These are phyloP conservation scores for Leptographium galeiforme DNA, from an alignment of 2,329 filamentous ascomycete genomes.

Conservation along the genomic window DNA sequence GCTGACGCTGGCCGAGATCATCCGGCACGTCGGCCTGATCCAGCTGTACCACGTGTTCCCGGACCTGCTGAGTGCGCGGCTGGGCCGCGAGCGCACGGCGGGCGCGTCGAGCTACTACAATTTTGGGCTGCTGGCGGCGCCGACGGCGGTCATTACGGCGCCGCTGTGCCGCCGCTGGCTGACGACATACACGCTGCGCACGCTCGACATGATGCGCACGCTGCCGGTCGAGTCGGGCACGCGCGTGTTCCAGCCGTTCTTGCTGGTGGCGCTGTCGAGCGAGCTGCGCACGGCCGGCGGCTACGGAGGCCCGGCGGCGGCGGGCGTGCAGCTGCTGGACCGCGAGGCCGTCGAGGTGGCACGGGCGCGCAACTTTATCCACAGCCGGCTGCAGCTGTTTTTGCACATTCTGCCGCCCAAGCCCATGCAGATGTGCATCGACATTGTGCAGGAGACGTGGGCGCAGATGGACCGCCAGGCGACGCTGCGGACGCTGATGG, in stretches of 20 bases:
- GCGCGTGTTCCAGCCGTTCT: slow-evolving; percentile 36
- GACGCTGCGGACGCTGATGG: neutral
- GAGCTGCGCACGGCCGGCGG: slow-evolving; percentile 27
- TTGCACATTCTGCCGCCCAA: slow-evolving; percentile 34
- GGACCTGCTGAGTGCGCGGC: slow-evolving; percentile 29
- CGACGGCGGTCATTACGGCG: neutral
- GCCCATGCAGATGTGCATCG: slow-evolving; percentile 33
- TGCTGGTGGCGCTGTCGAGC: slow-evolving; percentile 34
- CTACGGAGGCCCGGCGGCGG: neutral
- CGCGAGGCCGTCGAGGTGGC: slow-evolving; percentile 28
- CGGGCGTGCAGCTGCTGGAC: slow-evolving; percentile 15
- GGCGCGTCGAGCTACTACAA: slow-evolving; percentile 1
- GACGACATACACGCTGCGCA: slow-evolving; percentile 35
- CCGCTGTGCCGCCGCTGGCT: slow-evolving; percentile 26
- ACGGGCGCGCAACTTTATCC: slow-evolving; percentile 31
- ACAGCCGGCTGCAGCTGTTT: slow-evolving; percentile 30
- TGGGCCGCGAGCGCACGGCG: slow-evolving; percentile 18
- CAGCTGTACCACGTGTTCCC: slow-evolving; percentile 42
- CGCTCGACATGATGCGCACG: slow-evolving; percentile 31
- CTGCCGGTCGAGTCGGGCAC: slow-evolving; percentile 39
- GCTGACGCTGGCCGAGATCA: slow-evolving; percentile 36
- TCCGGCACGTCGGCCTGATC: slow-evolving; percentile 36
- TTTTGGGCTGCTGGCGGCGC: neutral
- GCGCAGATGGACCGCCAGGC: slow-evolving; percentile 26
- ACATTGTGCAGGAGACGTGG: slow-evolving; percentile 40